Conservation (phyloP, 2,329 filamentous ascomycete species). For the Stenocarpella maydis region DNA sequence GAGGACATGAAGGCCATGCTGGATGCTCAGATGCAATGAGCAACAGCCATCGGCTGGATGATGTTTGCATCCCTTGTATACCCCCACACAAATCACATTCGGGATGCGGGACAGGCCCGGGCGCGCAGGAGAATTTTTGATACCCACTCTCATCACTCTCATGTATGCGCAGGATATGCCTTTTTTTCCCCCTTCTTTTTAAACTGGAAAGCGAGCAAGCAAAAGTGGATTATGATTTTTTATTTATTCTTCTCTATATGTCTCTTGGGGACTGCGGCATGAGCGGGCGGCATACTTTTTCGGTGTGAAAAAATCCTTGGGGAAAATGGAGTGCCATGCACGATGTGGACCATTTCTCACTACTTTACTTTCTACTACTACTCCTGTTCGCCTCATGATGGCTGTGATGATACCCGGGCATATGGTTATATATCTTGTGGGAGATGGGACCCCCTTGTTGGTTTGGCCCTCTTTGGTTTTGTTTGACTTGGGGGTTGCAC, state of each 20-base stretch:
- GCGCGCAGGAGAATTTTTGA: slow-evolving; percentile 7
- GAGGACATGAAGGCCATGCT: slow-evolving; percentile 69
- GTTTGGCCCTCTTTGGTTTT: neutral
- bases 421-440: slow-evolving; percentile 6
- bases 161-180: slow-evolving; percentile 1
- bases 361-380: slow-evolving; percentile 18
- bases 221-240: slow-evolving; percentile 1
- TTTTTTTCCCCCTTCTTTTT: slow-evolving; percentile 1
- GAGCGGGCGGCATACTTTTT: slow-evolving; percentile 9
- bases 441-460: neutral
- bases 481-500: slow-evolving; percentile 3
- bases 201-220: slow-evolving; percentile 25
- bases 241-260: neutral
- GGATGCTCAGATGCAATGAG: slow-evolving; percentile 41
- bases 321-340: neutral
- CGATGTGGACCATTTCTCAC: neutral
- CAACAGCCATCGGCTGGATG: neutral
- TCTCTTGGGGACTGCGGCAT: slow-evolving; percentile 8
- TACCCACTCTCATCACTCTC: slow-evolving; percentile 10
- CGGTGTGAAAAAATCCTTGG: neutral
- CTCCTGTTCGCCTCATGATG: slow-evolving; percentile 18
- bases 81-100: neutral
- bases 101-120: slow-evolving; percentile 21
- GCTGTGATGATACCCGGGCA: slow-evolving; percentile 34
- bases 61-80: neutral